phyloP scores from a whole-genome alignment of 345 rosid species.

The Pelargonium nanum region DNA sequence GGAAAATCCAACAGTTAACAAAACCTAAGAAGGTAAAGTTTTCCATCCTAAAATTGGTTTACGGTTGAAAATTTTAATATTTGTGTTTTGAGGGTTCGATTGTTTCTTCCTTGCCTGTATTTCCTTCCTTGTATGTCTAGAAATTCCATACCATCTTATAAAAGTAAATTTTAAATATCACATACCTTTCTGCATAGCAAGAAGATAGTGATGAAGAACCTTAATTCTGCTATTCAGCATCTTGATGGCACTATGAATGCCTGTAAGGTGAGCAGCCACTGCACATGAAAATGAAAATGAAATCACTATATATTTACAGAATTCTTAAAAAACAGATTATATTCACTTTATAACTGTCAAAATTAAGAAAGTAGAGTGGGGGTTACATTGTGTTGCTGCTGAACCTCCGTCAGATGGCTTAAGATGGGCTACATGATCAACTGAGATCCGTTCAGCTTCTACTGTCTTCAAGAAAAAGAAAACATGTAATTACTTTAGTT shows the following conservation, averaged over 20 bases:
- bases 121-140: neutral
- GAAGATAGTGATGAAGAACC: slow-evolving; percentile 87
- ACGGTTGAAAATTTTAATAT: neutral
- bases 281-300: slow-evolving; percentile 12
- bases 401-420: slow-evolving; percentile 98
- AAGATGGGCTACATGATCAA: slow-evolving; percentile 96
- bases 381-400: slow-evolving; percentile 83
- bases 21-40: neutral
- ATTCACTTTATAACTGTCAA: neutral
- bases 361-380: neutral
- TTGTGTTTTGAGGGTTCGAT: neutral
- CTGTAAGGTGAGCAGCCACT: slow-evolving; percentile 99
- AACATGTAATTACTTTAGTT: slow-evolving; percentile 3
- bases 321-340: neutral
- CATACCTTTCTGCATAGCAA: slow-evolving; percentile 83
- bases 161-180: neutral
- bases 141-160: neutral
- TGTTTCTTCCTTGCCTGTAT: neutral
- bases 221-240: slow-evolving; percentile 91
- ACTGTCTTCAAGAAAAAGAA: slow-evolving; percentile 49
- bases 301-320: slow-evolving; percentile 2
- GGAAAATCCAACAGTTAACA: neutral
- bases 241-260: slow-evolving; percentile 96
- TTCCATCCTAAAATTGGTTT: neutral
- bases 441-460: slow-evolving; percentile 92